Evolutionary conservation across 2,329 filamentous ascomycete genomes (phyloP).

Genomic region (Aspergillus sp.): DNA sequence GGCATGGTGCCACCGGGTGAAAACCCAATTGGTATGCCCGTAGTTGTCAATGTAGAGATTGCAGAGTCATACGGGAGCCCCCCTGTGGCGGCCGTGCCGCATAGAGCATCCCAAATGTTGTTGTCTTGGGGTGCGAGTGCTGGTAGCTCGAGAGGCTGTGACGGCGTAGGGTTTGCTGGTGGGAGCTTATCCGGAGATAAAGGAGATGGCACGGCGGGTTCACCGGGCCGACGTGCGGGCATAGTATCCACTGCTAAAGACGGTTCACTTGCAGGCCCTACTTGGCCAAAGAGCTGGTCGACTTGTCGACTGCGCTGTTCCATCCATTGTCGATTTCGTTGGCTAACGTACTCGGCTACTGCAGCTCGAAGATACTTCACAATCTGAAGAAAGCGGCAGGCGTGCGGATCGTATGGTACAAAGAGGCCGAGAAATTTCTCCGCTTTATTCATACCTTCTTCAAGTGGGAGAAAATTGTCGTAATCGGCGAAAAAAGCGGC

Average conservation of each 20-base stretch:
- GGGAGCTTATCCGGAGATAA: slow-evolving; percentile 22
- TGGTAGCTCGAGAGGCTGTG: slow-evolving; percentile 16
- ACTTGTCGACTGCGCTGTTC: slow-evolving; percentile 40
- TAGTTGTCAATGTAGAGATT: slow-evolving; percentile 35
- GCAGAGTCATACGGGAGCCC: slow-evolving; percentile 30
- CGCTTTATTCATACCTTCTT: slow-evolving; percentile 35
- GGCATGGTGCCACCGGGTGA: slow-evolving; percentile 32
- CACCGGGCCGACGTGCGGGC: slow-evolving; percentile 3
- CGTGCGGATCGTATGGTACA: slow-evolving; percentile 37
- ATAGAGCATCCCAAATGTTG: slow-evolving; percentile 33
- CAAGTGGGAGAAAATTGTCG: slow-evolving; percentile 37
- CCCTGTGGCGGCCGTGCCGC: slow-evolving; percentile 18
- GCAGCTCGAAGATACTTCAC: slow-evolving; percentile 42
- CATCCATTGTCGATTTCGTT: slow-evolving; percentile 41
- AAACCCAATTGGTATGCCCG: slow-evolving; percentile 33
- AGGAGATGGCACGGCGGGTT: slow-evolving; percentile 23
- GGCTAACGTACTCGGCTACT: slow-evolving; percentile 37
- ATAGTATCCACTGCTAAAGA: slow-evolving; percentile 9
- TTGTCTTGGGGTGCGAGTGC: slow-evolving; percentile 15
- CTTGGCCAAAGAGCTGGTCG: slow-evolving; percentile 44
- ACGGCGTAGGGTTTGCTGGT: slow-evolving; percentile 13
- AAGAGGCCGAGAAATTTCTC: slow-evolving; percentile 35
- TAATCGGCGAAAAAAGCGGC: slow-evolving; percentile 49
- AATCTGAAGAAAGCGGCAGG: slow-evolving; percentile 38
- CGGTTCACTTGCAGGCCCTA: slow-evolving; percentile 21